phyloP scores from a whole-genome alignment of 1,139 yeast species.

The Suhomyces wounanorum region DNA sequence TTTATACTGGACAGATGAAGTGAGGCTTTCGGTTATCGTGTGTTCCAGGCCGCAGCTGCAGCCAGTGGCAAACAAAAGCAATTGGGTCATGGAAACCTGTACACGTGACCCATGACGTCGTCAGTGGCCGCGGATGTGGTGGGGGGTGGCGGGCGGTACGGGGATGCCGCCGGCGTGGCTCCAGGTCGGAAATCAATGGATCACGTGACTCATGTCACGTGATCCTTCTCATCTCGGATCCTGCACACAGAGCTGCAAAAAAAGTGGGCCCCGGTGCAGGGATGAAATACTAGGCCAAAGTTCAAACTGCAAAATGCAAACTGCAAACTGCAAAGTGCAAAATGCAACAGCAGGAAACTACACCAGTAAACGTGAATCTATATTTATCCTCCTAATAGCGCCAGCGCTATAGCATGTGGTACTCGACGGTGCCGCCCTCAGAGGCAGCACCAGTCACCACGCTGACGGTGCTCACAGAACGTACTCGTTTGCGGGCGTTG shows the following conservation, averaged over 20 bases:
- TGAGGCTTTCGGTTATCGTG: constrained; percentile 1
- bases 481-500: constrained; percentile 5
- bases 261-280: too few relatives aligned
- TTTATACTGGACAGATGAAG: background rate
- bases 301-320: too few relatives aligned
- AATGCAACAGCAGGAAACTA: too few relatives aligned
- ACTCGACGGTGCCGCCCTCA: constrained; percentile 11
- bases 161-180: too few relatives aligned
- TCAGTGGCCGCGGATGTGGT: background rate
- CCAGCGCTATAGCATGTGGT: constrained; percentile 11
- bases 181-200: background rate
- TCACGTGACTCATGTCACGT: background rate
- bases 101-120: constrained; percentile 10
- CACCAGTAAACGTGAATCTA: background rate
- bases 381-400: constrained; percentile 2
- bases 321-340: too few relatives aligned
- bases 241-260: too few relatives aligned
- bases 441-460: constrained; percentile 3
- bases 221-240: too few relatives aligned
- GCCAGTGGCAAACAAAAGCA: constrained; percentile 13
- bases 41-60: constrained; percentile 1
- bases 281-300: too few relatives aligned
- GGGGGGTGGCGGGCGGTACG: background rate
- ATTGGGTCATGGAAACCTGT: constrained; percentile 10
- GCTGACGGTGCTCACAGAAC: background rate